Evolutionary conservation across 495 filamentous ascomycete genomes (phyloP).

Genomic region (Xylaria palmicola): DNA sequence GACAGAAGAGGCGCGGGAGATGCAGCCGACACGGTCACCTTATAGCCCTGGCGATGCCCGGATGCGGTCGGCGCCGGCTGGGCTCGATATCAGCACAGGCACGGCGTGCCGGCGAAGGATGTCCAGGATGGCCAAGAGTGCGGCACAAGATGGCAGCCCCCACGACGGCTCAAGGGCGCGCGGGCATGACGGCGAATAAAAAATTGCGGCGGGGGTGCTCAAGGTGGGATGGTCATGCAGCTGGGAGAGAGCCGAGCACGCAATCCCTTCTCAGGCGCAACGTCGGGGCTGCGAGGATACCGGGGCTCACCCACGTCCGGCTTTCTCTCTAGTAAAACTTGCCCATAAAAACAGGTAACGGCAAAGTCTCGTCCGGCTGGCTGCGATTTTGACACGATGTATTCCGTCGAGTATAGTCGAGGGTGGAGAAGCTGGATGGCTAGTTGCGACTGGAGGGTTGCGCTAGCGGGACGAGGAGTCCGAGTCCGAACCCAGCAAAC

Average conservation of each 20-base stretch:
- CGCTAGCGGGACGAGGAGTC: background rate
- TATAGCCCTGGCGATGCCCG: background rate
- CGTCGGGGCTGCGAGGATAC: conserved; percentile 9
- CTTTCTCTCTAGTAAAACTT: background rate
- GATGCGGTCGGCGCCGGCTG: background rate
- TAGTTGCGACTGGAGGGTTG: background rate
- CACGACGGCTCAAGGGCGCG: conserved; percentile 27
- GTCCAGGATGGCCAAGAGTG: background rate
- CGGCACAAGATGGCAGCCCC: conserved; percentile 16
- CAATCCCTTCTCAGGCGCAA: conserved; percentile 22
- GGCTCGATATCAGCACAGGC: background rate
- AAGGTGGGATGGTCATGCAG: conserved; percentile 17
- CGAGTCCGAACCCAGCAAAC: no score
- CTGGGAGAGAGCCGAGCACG: conserved; percentile 21
- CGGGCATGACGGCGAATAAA: conserved; percentile 25
- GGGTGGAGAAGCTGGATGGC: background rate
- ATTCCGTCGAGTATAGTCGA: conserved; percentile 7
- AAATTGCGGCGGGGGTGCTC: background rate
- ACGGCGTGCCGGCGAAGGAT: background rate
- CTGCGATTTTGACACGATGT: background rate
- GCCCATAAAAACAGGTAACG: conserved; percentile 5
- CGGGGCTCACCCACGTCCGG: conserved; percentile 7
- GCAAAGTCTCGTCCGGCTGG: background rate
- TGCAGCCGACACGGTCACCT: background rate
- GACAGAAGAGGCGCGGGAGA: background rate